These are phyloP conservation scores for Raphanus hybrid DNA, from an alignment of 441 rosid genomes.

Conservation along the genomic window DNA sequence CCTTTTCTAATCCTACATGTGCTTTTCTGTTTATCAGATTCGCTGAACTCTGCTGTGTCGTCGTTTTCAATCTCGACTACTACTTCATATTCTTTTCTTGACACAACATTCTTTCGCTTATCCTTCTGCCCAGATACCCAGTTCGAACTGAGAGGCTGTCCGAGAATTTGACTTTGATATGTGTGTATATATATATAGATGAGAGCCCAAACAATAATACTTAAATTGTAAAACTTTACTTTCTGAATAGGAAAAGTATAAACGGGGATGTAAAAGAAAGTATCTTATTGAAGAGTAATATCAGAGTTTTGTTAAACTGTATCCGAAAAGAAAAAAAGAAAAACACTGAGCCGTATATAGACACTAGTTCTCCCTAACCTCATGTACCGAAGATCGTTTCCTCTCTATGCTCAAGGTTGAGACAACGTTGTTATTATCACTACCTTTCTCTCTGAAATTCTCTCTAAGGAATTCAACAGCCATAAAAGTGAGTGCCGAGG, in stretches of 20 bases:
- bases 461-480: constrained; percentile 89
- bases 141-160: too few relatives aligned
- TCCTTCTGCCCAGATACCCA: too few relatives aligned
- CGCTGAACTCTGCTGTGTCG: too few relatives aligned
- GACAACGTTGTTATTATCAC: constrained; percentile 32
- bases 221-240: neutral
- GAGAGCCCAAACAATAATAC: neutral
- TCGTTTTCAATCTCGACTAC: too few relatives aligned
- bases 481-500: constrained; percentile 96
- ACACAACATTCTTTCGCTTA: too few relatives aligned
- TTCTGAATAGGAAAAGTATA: neutral
- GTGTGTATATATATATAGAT: too few relatives aligned
- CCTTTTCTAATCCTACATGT: too few relatives aligned
- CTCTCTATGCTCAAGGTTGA: constrained; percentile 60
- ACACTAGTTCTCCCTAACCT: constrained; percentile 48
- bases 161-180: too few relatives aligned
- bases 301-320: constrained; percentile 29
- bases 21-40: too few relatives aligned
- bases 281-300: constrained; percentile 24
- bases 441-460: constrained; percentile 58
- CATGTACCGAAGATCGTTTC: constrained; percentile 48
- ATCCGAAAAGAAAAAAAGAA: neutral
- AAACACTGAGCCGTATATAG: constrained; percentile 25
- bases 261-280: neutral
- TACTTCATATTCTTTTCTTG: too few relatives aligned